phyloP scores from a whole-genome alignment of 2,329 filamentous ascomycete species.

The Chaetothyriales sp. region DNA sequence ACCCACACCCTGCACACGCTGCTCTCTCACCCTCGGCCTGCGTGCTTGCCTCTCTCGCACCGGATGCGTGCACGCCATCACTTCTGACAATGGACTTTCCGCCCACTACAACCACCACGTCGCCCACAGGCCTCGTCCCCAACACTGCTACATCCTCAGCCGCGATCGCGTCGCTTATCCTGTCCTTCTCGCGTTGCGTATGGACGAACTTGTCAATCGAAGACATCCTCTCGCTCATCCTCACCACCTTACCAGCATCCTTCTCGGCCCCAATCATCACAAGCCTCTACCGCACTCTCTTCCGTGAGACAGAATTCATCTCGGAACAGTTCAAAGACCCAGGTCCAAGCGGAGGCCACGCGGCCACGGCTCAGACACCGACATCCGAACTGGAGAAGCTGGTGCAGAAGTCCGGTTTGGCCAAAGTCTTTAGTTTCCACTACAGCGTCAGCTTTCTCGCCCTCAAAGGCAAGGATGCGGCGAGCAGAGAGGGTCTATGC shows the following conservation, averaged over 20 bases:
- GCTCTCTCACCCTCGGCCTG: conserved; percentile 34
- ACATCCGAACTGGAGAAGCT: conserved; percentile 64
- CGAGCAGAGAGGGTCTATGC: conserved; percentile 7
- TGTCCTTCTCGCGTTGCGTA: conserved; percentile 38
- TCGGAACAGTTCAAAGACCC: conserved; percentile 19
- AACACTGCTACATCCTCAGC: conserved; percentile 40
- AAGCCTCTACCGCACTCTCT: conserved; percentile 56
- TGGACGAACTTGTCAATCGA: conserved; percentile 44
- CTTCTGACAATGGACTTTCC: conserved; percentile 12
- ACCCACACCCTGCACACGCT: conserved; percentile 23
- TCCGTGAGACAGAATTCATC: conserved; percentile 67
- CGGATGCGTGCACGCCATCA: conserved; percentile 8
- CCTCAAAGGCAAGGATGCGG: background rate
- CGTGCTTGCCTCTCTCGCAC: conserved; percentile 26
- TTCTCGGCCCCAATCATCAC: conserved; percentile 35
- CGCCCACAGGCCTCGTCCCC: conserved; percentile 7
- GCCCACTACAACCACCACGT: conserved; percentile 17
- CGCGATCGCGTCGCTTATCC: conserved; percentile 48
- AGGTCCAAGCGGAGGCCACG: background rate
- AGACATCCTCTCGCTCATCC: conserved; percentile 54
- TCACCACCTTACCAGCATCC: conserved; percentile 35
- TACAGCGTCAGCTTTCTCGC: conserved; percentile 6
- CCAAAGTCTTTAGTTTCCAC: conserved; percentile 46
- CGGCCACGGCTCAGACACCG: conserved; percentile 20
- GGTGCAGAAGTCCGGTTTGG: conserved; percentile 58